Percentiles rank a stretch among this genome's conserved stretches.
These are phyloP conservation scores for Arthrobotrys sinensis DNA, from an alignment of 2,329 filamentous ascomycete genomes.

Conservation along the genomic window DNA sequence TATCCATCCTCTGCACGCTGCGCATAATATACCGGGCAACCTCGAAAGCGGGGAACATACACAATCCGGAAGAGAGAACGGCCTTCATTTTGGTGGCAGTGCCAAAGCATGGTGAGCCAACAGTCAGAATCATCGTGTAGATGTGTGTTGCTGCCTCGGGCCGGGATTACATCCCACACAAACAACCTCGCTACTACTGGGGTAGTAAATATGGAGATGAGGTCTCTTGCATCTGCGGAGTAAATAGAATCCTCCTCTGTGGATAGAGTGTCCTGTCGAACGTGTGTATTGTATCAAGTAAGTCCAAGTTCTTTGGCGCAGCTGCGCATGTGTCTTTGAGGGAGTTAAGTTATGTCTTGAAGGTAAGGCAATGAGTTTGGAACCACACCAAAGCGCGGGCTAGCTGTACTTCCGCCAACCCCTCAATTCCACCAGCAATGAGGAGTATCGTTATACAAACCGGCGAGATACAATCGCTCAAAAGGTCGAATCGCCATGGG, in stretches of 20 bases:
- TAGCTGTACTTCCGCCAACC: slow-evolving; percentile 5
- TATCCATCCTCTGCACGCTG: background rate
- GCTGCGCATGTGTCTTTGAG: slow-evolving; percentile 10
- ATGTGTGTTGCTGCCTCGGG: slow-evolving; percentile 40
- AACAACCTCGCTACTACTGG: slow-evolving; percentile 24
- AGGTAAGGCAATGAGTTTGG: background rate
- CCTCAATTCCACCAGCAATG: slow-evolving; percentile 26
- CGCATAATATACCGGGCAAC: background rate
- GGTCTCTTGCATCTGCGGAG: slow-evolving; percentile 36
- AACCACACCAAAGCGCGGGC: slow-evolving; percentile 11
- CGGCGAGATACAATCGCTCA: slow-evolving; percentile 14
- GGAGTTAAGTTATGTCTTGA: slow-evolving; percentile 3
- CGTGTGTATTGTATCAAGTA: background rate
- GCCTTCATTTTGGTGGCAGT: slow-evolving; percentile 55
- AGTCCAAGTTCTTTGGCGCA: background rate
- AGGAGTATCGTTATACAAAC: slow-evolving; percentile 15
- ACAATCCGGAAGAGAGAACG: slow-evolving; percentile 45
- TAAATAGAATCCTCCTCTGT: background rate
- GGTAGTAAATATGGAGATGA: slow-evolving; percentile 17
- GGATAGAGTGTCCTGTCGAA: slow-evolving; percentile 1
- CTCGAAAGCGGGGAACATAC: slow-evolving; percentile 34
- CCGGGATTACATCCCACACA: slow-evolving; percentile 51
- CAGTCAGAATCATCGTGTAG: slow-evolving; percentile 57
- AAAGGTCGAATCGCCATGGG: slow-evolving; percentile 18
- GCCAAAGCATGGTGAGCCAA: slow-evolving; percentile 49